These are phyloP conservation scores for Phytophthora kernoviae DNA, from an alignment of 352 stramenopile species.

Conservation along the genomic window DNA sequence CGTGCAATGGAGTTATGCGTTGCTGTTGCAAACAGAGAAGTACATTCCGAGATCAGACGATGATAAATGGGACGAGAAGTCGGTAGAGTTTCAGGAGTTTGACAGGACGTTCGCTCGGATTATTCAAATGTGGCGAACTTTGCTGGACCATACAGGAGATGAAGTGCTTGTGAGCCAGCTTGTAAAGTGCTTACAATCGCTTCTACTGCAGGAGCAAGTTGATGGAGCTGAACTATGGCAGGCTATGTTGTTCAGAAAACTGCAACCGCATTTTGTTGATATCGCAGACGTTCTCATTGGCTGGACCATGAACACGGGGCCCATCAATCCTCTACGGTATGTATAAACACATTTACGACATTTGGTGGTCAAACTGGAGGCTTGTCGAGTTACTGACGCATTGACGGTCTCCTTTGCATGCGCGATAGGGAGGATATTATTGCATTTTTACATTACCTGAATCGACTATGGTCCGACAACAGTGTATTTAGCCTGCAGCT, in stretches of 20 bases:
- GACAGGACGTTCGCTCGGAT: slow-evolving; percentile 40
- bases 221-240: slow-evolving; percentile 26
- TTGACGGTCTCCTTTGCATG: slow-evolving; percentile 3
- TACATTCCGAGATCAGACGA: slow-evolving; percentile 28
- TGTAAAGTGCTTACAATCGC: slow-evolving; percentile 32
- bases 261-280: slow-evolving; percentile 77
- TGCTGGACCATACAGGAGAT: slow-evolving; percentile 58
- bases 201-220: slow-evolving; percentile 28
- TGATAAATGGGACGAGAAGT: slow-evolving; percentile 37
- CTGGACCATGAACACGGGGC: slow-evolving; percentile 63
- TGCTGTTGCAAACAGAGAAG: slow-evolving; percentile 47
- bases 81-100: slow-evolving; percentile 53
- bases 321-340: slow-evolving; percentile 42
- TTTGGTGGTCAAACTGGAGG: neutral
- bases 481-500: slow-evolving; percentile 75
- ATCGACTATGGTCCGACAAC: slow-evolving; percentile 66
- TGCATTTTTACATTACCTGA: slow-evolving; percentile 47
- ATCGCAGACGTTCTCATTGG: slow-evolving; percentile 71
- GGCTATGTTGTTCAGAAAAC: slow-evolving; percentile 38
- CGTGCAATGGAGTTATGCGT: slow-evolving; percentile 51
- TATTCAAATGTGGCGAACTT: slow-evolving; percentile 50
- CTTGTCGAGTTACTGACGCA: neutral
- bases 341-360: neutral
- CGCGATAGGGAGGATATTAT: slow-evolving; percentile 53
- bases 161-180: slow-evolving; percentile 44